A percentile compares a stretch with the other conserved stretches of the same genome.
Conservation (phyloP, 805 yeast species). For the Brettanomyces custersianus region DNA sequence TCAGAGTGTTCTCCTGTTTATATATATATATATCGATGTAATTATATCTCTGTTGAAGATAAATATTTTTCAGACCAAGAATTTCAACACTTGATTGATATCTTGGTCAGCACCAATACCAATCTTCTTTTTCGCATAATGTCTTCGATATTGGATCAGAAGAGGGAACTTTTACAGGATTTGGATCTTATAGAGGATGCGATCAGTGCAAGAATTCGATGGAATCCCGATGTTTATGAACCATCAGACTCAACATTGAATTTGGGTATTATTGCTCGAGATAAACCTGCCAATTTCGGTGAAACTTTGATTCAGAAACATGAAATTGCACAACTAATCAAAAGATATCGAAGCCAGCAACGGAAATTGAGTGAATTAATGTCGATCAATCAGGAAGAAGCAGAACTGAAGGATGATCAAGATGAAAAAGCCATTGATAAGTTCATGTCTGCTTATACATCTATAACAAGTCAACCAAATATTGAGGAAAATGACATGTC, state of each 20-base stretch:
- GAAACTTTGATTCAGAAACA: constrained; percentile 56
- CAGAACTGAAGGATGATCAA: constrained; percentile 4
- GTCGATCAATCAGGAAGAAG: neutral
- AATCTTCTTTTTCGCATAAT: too few species aligned
- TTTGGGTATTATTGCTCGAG: constrained; percentile 23
- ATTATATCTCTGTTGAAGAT: too few species aligned
- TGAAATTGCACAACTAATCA: constrained; percentile 48
- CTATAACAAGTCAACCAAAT: constrained; percentile 6
- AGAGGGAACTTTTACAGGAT: constrained; percentile 43
- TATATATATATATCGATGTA: too few species aligned
- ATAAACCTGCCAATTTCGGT: constrained; percentile 34
- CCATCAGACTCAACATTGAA: constrained; percentile 15
- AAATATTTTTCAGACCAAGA: too few species aligned
- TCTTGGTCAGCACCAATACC: too few species aligned
- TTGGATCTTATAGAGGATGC: constrained; percentile 65
- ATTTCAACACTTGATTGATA: too few species aligned
- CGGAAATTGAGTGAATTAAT: constrained; percentile 13
- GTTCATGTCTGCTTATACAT: constrained; percentile 26
- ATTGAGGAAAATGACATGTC: constrained; percentile 11
- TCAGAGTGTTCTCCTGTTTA: too few species aligned
- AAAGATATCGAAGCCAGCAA: constrained; percentile 31
- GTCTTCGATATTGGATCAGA: constrained; percentile 26
- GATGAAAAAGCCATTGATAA: constrained; percentile 6
- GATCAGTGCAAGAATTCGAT: constrained; percentile 47
- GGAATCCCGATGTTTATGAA: constrained; percentile 49